These are phyloP conservation scores for Vitis riparia DNA, from an alignment of 164 flowering plant genomes.

Conservation along the genomic window DNA sequence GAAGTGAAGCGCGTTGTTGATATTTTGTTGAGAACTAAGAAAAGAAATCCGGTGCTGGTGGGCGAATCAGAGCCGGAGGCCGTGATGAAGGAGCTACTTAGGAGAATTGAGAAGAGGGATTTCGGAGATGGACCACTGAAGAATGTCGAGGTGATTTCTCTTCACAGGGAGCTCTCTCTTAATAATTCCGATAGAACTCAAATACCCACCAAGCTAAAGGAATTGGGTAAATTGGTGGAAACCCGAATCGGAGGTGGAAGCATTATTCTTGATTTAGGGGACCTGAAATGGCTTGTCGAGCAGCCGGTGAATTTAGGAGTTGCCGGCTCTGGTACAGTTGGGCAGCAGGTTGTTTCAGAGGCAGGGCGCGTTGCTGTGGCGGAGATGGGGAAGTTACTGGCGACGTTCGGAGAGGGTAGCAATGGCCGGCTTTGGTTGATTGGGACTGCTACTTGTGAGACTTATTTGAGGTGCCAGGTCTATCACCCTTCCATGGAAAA, in stretches of 20 bases:
- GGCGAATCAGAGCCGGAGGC: slow-evolving; percentile 80
- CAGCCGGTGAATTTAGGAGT: slow-evolving; percentile 43
- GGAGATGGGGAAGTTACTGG: slow-evolving; percentile 73
- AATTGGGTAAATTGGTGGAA: slow-evolving; percentile 52
- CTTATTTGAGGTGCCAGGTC: slow-evolving; percentile 89
- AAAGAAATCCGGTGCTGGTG: slow-evolving; percentile 81
- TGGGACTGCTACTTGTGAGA: slow-evolving; percentile 95
- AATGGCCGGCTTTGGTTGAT: slow-evolving; percentile 60
- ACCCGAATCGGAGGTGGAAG: slow-evolving; percentile 45
- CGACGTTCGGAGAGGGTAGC: slow-evolving; percentile 38
- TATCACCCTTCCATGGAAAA: slow-evolving; percentile 85
- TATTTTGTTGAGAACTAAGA: slow-evolving; percentile 51
- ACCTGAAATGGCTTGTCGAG: slow-evolving; percentile 90
- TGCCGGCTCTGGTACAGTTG: slow-evolving; percentile 26
- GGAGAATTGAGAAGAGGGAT: slow-evolving; percentile 64
- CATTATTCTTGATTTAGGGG: slow-evolving; percentile 80
- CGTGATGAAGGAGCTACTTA: slow-evolving; percentile 58
- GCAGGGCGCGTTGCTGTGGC: slow-evolving; percentile 51
- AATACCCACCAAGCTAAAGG: slow-evolving; percentile 41
- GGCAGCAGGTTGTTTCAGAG: slow-evolving; percentile 54
- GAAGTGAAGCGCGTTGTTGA: slow-evolving; percentile 68
- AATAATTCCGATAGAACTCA: slow-evolving; percentile 29
- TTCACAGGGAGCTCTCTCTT: slow-evolving; percentile 49
- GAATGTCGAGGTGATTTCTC: slow-evolving; percentile 49
- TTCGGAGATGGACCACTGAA: slow-evolving; percentile 43